phyloP scores from a whole-genome alignment of 208 protist genomes.

The Wallacemonas sp. region DNA sequence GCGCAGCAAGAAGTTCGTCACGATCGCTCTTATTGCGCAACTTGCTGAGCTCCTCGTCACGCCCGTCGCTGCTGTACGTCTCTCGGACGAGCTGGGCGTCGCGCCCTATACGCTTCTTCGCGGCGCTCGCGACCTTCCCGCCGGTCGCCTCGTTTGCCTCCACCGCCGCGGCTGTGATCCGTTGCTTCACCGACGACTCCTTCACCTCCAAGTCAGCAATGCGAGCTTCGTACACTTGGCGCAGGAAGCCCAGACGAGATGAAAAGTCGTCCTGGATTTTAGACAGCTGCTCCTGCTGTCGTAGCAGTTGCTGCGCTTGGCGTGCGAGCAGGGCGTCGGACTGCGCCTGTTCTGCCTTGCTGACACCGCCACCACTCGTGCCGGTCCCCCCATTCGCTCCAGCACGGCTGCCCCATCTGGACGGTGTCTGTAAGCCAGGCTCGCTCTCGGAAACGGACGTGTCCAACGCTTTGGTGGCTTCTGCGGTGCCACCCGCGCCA shows the following conservation, averaged over 20 bases:
- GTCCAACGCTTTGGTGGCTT: not conserved
- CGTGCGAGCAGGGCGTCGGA: conserved; percentile 46
- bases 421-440: not conserved
- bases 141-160: conserved; percentile 5
- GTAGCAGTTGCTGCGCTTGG: conserved; percentile 52
- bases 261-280: conserved; percentile 84
- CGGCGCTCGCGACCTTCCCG: not conserved
- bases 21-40: conserved; percentile 27
- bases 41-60: conserved; percentile 20
- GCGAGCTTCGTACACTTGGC: conserved; percentile 91
- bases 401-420: not conserved
- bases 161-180: not conserved
- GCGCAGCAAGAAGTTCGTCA: conserved; percentile 33
- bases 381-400: not conserved
- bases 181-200: conserved; percentile 44
- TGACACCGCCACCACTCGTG: not conserved
- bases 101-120: not conserved
- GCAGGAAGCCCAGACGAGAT: conserved; percentile 82
- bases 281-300: conserved; percentile 71
- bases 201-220: conserved; percentile 87
- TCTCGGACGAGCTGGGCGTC: conserved; percentile 31
- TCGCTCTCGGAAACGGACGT: not conserved
- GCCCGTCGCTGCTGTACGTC: conserved; percentile 16
- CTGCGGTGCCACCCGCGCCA: not conserved
- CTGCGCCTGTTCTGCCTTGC: conserved; percentile 25